A percentile compares a stretch with the other conserved stretches of the same genome.
These are phyloP conservation scores for Xerocomus potaroensis DNA, from an alignment of 768 basidiomycete species.

Conservation along the genomic window DNA sequence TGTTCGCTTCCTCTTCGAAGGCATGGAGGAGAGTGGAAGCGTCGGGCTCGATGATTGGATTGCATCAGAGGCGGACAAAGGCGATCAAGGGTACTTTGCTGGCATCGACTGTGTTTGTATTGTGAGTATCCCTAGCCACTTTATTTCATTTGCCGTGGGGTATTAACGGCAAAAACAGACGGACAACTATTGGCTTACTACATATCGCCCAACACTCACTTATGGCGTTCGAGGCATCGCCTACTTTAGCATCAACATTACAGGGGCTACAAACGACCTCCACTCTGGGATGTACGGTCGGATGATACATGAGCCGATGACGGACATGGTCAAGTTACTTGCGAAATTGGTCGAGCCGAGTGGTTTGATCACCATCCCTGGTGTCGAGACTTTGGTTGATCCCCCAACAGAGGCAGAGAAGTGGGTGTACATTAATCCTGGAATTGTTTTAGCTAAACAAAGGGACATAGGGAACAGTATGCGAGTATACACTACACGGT, in stretches of 20 bases:
- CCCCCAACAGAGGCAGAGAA: no score
- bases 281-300: conserved; percentile 85
- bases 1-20: conserved; percentile 83
- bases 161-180: conserved; percentile 41
- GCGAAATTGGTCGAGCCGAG: conserved; percentile 68
- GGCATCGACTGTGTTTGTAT: conserved; percentile 88
- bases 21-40: conserved; percentile 89
- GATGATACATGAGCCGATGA: conserved; percentile 84
- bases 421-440: no score
- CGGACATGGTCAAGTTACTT: conserved; percentile 73
- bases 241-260: conserved; percentile 74
- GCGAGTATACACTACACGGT: no score
- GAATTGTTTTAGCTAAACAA: no score
- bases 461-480: no score
- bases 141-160: conserved; percentile 18
- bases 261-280: conserved; percentile 78
- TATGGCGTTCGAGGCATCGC: conserved; percentile 82
- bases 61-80: conserved; percentile 28
- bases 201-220: conserved; percentile 67
- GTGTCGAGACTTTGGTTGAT: no score
- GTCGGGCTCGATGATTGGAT: conserved; percentile 86
- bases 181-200: conserved; percentile 90
- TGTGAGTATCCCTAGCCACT: conserved; percentile 38
- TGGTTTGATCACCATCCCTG: conserved; percentile 79
- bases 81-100: conserved; percentile 77